phyloP scores from a whole-genome alignment of 1,139 yeast species.

The Diutina scorzettiae region DNA sequence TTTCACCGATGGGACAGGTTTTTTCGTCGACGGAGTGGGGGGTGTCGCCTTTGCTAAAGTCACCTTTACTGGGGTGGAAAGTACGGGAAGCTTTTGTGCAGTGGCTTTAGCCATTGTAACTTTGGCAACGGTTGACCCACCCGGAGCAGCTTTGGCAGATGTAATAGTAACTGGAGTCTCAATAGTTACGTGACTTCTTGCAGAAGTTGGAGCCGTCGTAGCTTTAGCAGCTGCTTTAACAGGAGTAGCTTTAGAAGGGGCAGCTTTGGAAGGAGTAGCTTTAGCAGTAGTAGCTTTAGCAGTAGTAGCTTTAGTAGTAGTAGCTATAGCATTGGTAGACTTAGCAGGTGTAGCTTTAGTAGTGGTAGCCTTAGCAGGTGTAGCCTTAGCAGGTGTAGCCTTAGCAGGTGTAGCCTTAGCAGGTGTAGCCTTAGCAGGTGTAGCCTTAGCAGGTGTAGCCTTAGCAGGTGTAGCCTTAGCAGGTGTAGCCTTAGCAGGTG shows the following conservation, averaged over 20 bases:
- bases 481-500: background rate
- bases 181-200: too few relatives aligned
- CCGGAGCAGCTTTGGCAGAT: background rate
- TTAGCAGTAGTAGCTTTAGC: background rate
- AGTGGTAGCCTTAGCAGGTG: background rate
- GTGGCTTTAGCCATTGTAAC: too few relatives aligned
- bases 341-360: background rate
- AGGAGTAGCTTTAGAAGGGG: background rate
- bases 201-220: too few relatives aligned
- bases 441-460: background rate
- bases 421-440: background rate
- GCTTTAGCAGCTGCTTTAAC: background rate
- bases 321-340: background rate
- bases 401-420: background rate
- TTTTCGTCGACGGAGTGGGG: too few relatives aligned
- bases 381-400: background rate
- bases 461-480: background rate
- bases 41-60: too few relatives aligned
- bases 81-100: too few relatives aligned
- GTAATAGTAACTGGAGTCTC: background rate
- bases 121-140: too few relatives aligned
- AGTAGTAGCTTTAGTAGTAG: background rate
- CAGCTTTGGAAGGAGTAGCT: background rate
- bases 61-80: too few relatives aligned
- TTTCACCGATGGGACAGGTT: too few relatives aligned